phyloP scores from a whole-genome alignment of 176 grass and related monocot genomes.

The Carex pumila region DNA sequence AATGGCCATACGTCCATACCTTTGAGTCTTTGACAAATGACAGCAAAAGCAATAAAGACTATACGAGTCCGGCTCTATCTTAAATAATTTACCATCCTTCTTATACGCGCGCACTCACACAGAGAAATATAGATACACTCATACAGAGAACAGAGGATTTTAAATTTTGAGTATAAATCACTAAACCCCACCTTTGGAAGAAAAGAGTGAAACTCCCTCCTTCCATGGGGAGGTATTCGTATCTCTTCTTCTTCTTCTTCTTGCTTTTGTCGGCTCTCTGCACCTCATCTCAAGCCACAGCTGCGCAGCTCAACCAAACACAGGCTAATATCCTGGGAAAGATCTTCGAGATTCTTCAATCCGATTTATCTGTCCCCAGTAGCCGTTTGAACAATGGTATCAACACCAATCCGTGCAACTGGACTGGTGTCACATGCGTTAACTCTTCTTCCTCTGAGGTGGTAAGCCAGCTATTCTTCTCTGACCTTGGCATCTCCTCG shows the following conservation, averaged over 20 bases:
- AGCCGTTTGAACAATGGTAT: conserved; percentile 17
- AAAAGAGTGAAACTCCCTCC: background rate
- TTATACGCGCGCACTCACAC: background rate
- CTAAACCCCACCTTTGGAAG: background rate
- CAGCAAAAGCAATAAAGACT: no score
- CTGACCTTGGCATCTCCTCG: conserved; percentile 4
- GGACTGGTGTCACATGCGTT: conserved; percentile 28
- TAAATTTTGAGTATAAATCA: background rate
- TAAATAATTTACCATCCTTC: background rate
- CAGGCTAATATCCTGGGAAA: conserved; percentile 23
- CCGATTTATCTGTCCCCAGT: background rate
- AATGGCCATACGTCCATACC: no score
- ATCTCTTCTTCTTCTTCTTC: conserved; percentile 17
- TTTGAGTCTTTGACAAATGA: no score
- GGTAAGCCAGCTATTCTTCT: conserved; percentile 25
- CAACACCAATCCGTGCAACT: conserved; percentile 12
- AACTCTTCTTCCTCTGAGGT: background rate
- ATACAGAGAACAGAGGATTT: background rate
- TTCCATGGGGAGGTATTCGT: conserved; percentile 19
- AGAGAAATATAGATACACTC: background rate
- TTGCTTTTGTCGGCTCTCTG: background rate
- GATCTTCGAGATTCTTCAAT: background rate
- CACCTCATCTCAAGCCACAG: background rate
- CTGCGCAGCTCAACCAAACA: background rate
- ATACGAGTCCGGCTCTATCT: conserved; percentile 32